phyloP scores from a whole-genome alignment of 495 filamentous ascomycete species.

The Penicillium cosmopolitanum region DNA sequence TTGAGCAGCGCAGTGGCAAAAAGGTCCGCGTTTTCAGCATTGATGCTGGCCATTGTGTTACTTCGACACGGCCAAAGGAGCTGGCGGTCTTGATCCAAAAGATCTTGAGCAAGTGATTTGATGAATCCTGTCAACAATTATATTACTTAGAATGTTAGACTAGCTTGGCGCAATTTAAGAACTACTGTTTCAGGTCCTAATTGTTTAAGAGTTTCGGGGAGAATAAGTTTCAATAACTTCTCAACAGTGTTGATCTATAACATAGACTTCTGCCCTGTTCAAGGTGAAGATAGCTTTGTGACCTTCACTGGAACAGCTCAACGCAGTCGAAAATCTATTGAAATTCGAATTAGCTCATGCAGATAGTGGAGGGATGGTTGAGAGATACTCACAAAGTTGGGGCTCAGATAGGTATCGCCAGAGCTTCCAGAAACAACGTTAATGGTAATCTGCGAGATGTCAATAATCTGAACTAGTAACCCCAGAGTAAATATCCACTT shows the following conservation, averaged over 20 bases:
- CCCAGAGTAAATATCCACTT: neutral
- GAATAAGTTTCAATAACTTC: too few species aligned
- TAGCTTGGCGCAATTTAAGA: neutral
- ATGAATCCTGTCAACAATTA: too few species aligned
- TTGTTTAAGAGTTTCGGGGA: too few species aligned
- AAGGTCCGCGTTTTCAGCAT: neutral
- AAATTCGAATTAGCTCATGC: neutral
- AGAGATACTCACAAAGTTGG: conserved; percentile 60
- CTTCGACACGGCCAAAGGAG: neutral
- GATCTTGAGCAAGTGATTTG: neutral
- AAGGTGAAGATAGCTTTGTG: neutral
- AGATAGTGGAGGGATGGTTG: neutral
- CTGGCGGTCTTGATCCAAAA: neutral
- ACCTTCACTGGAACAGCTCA: conserved; percentile 49
- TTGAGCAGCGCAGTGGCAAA: neutral
- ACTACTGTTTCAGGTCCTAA: neutral
- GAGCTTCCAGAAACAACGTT: conserved; percentile 60
- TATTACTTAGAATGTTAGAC: too few species aligned
- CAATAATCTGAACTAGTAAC: neutral
- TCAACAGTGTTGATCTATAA: too few species aligned
- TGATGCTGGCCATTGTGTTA: neutral
- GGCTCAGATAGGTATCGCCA: conserved; percentile 56
- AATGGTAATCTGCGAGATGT: conserved; percentile 52
- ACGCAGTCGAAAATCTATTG: conserved; percentile 59
- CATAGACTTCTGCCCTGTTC: too few species aligned